Conservation (phyloP, 106 monocot genomes). For the Allium cepa region DNA sequence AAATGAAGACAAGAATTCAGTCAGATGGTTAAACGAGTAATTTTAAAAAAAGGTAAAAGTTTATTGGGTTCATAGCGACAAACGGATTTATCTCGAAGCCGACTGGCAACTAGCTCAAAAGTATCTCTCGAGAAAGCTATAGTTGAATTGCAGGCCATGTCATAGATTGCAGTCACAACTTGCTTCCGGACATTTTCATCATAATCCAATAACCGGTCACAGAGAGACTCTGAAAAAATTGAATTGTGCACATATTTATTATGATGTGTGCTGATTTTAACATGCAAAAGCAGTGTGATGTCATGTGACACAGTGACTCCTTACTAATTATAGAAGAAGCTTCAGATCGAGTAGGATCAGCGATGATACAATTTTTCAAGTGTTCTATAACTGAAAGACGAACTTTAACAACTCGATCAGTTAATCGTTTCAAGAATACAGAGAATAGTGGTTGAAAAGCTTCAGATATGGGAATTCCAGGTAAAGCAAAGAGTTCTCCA, state of each 20-base stretch:
- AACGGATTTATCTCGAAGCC: constrained; percentile 98
- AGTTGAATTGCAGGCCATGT: constrained; percentile 55
- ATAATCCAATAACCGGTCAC: constrained; percentile 86
- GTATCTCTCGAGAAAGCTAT: constrained; percentile 53
- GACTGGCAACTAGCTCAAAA: constrained; percentile 54
- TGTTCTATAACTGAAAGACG: constrained; percentile 82
- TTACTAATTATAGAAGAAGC: constrained; percentile 87
- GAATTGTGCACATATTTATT: not conserved
- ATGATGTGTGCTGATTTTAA: constrained; percentile 7
- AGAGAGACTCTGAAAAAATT: constrained; percentile 56
- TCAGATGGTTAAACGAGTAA: not conserved
- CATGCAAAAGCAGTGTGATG: not conserved
- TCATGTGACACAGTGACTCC: constrained; percentile 9
- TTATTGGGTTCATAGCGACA: constrained; percentile 10
- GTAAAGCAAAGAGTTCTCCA: constrained; percentile 78
- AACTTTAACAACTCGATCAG: constrained; percentile 76
- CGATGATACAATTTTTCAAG: constrained; percentile 78
- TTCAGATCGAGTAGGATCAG: constrained; percentile 71
- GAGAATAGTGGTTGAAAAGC: constrained; percentile 76
- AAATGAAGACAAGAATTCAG: not conserved
- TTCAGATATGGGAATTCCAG: constrained; percentile 52
- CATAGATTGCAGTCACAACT: constrained; percentile 84
- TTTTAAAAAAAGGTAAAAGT: not conserved
- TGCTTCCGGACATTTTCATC: constrained; percentile 92
- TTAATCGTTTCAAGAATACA: constrained; percentile 89